phyloP scores from a whole-genome alignment of 1,284 basidiomycete genomes.

The Naganishia cerealis region DNA sequence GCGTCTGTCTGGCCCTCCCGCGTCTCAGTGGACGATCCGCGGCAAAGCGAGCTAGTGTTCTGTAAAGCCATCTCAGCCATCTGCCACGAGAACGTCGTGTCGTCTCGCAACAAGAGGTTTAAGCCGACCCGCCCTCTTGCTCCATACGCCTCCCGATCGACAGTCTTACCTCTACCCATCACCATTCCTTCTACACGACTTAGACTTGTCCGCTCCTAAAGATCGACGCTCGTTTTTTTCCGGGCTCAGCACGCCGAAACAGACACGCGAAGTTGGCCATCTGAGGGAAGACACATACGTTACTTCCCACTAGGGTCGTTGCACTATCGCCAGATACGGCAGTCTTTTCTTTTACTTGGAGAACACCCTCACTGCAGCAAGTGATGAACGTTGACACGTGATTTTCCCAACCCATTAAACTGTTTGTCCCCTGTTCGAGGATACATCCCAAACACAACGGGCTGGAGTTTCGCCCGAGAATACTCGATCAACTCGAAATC shows the following conservation, averaged over 20 bases:
- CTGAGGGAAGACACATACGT: not conserved
- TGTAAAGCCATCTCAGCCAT: constrained; percentile 7
- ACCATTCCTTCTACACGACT: not conserved
- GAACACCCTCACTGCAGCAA: not conserved
- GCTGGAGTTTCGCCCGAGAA: not conserved
- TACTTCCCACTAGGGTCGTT: not conserved
- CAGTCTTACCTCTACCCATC: constrained; percentile 1
- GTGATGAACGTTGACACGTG: not conserved
- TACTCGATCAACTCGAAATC: not conserved
- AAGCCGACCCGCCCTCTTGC: not conserved
- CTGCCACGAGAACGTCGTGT: constrained; percentile 26
- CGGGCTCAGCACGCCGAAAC: constrained; percentile 18
- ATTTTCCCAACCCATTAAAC: too few species aligned
- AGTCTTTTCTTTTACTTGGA: not conserved
- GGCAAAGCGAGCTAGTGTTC: too few species aligned
- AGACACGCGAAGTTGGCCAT: not conserved
- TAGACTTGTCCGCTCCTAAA: not conserved
- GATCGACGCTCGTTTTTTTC: constrained; percentile 28
- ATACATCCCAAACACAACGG: too few species aligned
- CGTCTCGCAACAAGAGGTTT: constrained; percentile 17
- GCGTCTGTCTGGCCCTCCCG: not conserved
- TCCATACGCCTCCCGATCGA: not conserved
- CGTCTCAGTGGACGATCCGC: too few species aligned
- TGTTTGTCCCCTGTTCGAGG: too few species aligned
- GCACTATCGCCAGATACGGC: not conserved